These are phyloP conservation scores for Daedaleopsis nitida DNA, from an alignment of 768 basidiomycete genomes.

Conservation along the genomic window DNA sequence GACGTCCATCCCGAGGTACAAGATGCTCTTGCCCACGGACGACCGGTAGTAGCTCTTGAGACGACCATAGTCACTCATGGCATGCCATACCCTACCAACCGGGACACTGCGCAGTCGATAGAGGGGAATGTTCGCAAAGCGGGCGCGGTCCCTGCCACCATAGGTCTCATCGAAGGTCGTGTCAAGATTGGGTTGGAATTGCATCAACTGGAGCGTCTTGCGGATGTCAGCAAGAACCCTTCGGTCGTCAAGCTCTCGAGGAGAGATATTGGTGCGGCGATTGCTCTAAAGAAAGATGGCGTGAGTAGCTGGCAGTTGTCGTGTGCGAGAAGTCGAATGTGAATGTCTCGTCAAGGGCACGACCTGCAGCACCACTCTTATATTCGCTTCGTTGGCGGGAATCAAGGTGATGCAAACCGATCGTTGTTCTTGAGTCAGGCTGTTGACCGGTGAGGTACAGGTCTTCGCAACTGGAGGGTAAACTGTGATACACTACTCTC, in stretches of 20 bases:
- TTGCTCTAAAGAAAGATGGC: conserved; percentile 69
- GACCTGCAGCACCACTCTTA: conserved; percentile 73
- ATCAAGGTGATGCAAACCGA: conserved; percentile 63
- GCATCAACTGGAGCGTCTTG: conserved; percentile 67
- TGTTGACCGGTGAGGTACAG: conserved; percentile 38
- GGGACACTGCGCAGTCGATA: conserved; percentile 68
- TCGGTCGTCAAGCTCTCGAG: conserved; percentile 67
- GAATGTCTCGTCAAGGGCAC: conserved; percentile 44
- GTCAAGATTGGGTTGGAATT: conserved; percentile 82
- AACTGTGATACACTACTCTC: conserved; percentile 24
- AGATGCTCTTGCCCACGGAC: conserved; percentile 65
- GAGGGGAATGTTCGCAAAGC: conserved; percentile 73
- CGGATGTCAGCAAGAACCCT: conserved; percentile 48
- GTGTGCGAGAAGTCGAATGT: neutral
- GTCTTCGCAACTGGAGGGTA: conserved; percentile 93
- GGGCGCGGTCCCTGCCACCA: conserved; percentile 87
- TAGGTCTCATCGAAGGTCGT: conserved; percentile 80
- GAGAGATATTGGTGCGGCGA: conserved; percentile 77
- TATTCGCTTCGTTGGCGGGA: conserved; percentile 78
- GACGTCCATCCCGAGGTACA: conserved; percentile 85
- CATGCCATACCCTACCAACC: conserved; percentile 79
- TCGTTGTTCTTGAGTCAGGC: neutral
- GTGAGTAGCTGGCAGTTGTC: conserved; percentile 8
- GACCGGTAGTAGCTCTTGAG: conserved; percentile 88
- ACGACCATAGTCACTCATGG: conserved; percentile 93